Evolutionary conservation across 129 eudicot species (phyloP).

Genomic region (Logfia minima): DNA sequence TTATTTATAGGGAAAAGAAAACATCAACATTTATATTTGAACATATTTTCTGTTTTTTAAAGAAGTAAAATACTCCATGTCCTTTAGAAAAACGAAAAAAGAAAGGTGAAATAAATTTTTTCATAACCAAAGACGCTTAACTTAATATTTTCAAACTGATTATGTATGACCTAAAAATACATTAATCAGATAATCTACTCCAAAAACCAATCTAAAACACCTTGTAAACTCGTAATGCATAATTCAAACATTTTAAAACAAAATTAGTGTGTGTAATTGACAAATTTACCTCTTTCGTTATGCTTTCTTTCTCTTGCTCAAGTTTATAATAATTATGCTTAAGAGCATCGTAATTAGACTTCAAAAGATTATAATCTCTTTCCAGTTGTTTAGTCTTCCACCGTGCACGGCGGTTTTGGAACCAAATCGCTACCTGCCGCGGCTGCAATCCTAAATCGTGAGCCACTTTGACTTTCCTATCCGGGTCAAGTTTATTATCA

Average conservation of each 20-base stretch:
- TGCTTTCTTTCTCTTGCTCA: slow-evolving; percentile 51
- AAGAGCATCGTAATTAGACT: slow-evolving; percentile 59
- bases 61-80: too few relatives aligned
- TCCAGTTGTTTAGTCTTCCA: slow-evolving; percentile 75
- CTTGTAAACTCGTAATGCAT: too few relatives aligned
- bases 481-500: slow-evolving; percentile 72
- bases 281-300: slow-evolving; percentile 46
- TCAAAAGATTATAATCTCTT: slow-evolving; percentile 54
- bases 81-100: too few relatives aligned
- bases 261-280: background rate
- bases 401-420: slow-evolving; percentile 82
- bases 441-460: slow-evolving; percentile 73
- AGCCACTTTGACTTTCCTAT: slow-evolving; percentile 59
- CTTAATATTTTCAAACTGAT: too few relatives aligned
- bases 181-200: too few relatives aligned
- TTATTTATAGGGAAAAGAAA: too few relatives aligned
- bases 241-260: background rate
- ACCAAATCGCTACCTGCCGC: slow-evolving; percentile 79
- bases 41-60: too few relatives aligned
- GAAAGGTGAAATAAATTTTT: too few relatives aligned
- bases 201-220: too few relatives aligned
- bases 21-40: too few relatives aligned
- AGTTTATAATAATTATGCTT: slow-evolving; percentile 47
- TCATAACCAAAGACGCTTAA: too few relatives aligned
- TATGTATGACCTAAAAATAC: too few relatives aligned